phyloP scores from a whole-genome alignment of 345 rosid genomes.

The Brassica carinata region DNA sequence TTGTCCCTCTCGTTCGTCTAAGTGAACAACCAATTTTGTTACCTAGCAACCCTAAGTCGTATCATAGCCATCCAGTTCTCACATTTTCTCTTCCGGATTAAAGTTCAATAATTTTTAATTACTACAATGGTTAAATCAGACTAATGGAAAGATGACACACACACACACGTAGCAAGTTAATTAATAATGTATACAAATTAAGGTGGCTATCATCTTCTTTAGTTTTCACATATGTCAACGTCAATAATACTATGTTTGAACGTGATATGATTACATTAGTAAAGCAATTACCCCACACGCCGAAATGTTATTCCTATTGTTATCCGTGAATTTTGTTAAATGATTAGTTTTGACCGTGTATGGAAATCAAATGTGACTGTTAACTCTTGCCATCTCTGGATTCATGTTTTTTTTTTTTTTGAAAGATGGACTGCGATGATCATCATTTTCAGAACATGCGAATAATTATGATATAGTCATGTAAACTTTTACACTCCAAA shows the following conservation, averaged over 20 bases:
- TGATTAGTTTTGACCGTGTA: conserved; percentile 1
- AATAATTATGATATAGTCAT: background rate
- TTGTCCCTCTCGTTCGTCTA: conserved; percentile 1
- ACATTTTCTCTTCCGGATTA: conserved; percentile 1
- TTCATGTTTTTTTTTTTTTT: background rate
- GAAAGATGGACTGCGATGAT: background rate
- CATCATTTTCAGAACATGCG: background rate
- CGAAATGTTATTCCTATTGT: conserved; percentile 21
- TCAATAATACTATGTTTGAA: conserved; percentile 27
- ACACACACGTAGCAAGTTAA: background rate
- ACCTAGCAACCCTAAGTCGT: conserved; percentile 26
- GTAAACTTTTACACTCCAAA: background rate
- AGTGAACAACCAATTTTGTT: conserved; percentile 25
- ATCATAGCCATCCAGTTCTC: conserved; percentile 26
- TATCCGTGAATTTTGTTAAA: conserved; percentile 13
- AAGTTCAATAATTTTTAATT: background rate
- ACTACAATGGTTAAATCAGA: background rate
- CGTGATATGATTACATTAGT: conserved; percentile 27
- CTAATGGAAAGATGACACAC: conserved; percentile 15
- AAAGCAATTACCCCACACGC: conserved; percentile 38
- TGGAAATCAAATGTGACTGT: conserved; percentile 8
- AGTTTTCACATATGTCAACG: conserved; percentile 31
- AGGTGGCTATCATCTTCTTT: conserved; percentile 1
- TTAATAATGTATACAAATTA: conserved; percentile 13
- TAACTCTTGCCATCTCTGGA: background rate